These are phyloP conservation scores for Cenchrus americanus DNA, from an alignment of 176 grass and related monocot species.

Conservation along the genomic window DNA sequence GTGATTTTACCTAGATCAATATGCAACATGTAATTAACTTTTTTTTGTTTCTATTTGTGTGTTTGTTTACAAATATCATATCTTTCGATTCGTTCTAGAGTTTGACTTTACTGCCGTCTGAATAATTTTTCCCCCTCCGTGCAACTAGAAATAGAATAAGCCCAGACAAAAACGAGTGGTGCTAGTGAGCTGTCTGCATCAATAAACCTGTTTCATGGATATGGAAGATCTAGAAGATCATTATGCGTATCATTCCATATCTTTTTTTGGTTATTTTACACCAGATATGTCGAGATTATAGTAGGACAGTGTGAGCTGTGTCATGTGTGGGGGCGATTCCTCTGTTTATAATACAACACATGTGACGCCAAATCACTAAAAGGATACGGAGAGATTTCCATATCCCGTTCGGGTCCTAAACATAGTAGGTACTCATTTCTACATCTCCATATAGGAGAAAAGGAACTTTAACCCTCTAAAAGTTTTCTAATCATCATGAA, in stretches of 20 bases:
- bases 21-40: background rate
- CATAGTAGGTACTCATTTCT: slow-evolving; percentile 5
- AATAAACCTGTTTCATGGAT: slow-evolving; percentile 36
- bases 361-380: slow-evolving; percentile 38
- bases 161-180: slow-evolving; percentile 20
- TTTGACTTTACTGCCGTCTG: slow-evolving; percentile 15
- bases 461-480: background rate
- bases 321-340: slow-evolving; percentile 24
- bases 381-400: slow-evolving; percentile 37
- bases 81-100: slow-evolving; percentile 17
- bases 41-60: background rate
- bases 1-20: background rate
- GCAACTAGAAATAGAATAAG: slow-evolving; percentile 33
- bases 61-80: background rate
- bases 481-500: background rate
- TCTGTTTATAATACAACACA: slow-evolving; percentile 39
- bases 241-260: slow-evolving; percentile 50
- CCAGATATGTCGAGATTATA: slow-evolving; percentile 24
- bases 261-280: slow-evolving; percentile 28
- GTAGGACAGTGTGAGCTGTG: slow-evolving; percentile 29
- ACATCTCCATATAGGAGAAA: background rate
- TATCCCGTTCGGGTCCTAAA: slow-evolving; percentile 32
- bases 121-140: background rate
- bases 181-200: slow-evolving; percentile 35
- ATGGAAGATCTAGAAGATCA: slow-evolving; percentile 40